Percentiles rank a stretch among this genome's conserved stretches.
Conservation (phyloP, 2,329 filamentous ascomycete species). For the Drechslera avenae region DNA sequence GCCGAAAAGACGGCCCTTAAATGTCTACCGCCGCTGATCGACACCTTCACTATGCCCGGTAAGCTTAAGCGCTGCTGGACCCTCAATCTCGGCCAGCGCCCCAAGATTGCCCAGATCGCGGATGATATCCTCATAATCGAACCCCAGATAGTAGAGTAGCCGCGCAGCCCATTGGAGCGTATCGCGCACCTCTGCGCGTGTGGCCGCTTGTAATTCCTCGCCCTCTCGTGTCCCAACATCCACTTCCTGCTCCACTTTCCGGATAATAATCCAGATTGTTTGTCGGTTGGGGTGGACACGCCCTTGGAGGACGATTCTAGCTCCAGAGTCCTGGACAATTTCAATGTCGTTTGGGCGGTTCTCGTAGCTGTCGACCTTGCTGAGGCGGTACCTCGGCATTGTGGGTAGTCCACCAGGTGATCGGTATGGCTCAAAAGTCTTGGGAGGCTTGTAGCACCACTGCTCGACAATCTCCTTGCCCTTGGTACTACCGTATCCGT, state of each 20-base stretch:
- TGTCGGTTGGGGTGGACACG: slow-evolving; percentile 40
- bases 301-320: slow-evolving; percentile 35
- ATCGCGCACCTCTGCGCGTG: slow-evolving; percentile 28
- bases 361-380: slow-evolving; percentile 31
- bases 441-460: slow-evolving; percentile 48
- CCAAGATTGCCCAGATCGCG: slow-evolving; percentile 40
- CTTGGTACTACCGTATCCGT: slow-evolving; percentile 53
- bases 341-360: slow-evolving; percentile 37
- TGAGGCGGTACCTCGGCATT: slow-evolving; percentile 37
- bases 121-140: slow-evolving; percentile 41
- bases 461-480: slow-evolving; percentile 56
- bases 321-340: slow-evolving; percentile 34
- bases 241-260: slow-evolving; percentile 41
- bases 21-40: slow-evolving; percentile 10
- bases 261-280: slow-evolving; percentile 41
- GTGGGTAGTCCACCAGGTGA: slow-evolving; percentile 42
- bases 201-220: slow-evolving; percentile 15
- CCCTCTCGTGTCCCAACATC: slow-evolving; percentile 22
- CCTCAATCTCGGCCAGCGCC: slow-evolving; percentile 39
- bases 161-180: slow-evolving; percentile 41
- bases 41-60: slow-evolving; percentile 8
- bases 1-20: slow-evolving; percentile 23
- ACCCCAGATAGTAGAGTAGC: slow-evolving; percentile 39
- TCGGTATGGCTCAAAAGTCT: slow-evolving; percentile 30
- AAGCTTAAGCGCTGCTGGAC: slow-evolving; percentile 19